Base-by-base conservation (phyloP, 192 early-diverging fungal genomes). In the Coemansia sp. region DNA sequence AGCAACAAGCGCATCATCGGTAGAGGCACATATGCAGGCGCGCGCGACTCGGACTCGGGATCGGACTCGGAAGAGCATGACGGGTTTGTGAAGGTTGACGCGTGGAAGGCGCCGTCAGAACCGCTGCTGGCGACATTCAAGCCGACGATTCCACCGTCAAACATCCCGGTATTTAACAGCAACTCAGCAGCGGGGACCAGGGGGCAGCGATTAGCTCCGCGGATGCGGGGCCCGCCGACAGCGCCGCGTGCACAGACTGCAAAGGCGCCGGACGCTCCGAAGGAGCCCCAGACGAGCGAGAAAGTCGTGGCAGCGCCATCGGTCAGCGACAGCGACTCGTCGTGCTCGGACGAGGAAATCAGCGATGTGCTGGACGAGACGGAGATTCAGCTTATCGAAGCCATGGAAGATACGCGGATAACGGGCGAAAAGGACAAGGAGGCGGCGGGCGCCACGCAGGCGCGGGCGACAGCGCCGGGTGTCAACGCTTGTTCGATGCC, bases 21-120 rank as follows among this genome's bases (percentile, higher is more conserved):
- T 20, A 10, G 17, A 14, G 15, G 17, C 23, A 43, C 19, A n/a
- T 22, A 40, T 20, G 15, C 40, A 2, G 53, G 25, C 27, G 12
- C 50, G 3, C 21, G 41, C 17, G 51, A 62, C 35, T 64, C 60
- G 14, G 63, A 50, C 51, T 60, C 58, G 0, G 70, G 36, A 25
- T 74, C 70, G 5, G 70, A 74, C 55, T 62, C 70, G 32, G 71
- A 75, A 36, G 71, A 75, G 42, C 64, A 75, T 15, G 64, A 75
- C 44, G 71, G 71, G 15, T 75, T 75, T 51, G 64, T 75, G 17
- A 67, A 66, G 51, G 64, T 75, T 30, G 60, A 62, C 31, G 42
- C 32, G 30, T 75, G 71, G 71, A 63, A 59, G 30, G 27, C 61
- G 42, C 50, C 56, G 19, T 31, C 56, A 3, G 70, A 74, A 50